Percentiles rank a stretch among this genome's conserved stretches.
These are phyloP conservation scores for Exobasidium cylindrosporum DNA, from an alignment of 1,284 basidiomycete species.

Conservation along the genomic window DNA sequence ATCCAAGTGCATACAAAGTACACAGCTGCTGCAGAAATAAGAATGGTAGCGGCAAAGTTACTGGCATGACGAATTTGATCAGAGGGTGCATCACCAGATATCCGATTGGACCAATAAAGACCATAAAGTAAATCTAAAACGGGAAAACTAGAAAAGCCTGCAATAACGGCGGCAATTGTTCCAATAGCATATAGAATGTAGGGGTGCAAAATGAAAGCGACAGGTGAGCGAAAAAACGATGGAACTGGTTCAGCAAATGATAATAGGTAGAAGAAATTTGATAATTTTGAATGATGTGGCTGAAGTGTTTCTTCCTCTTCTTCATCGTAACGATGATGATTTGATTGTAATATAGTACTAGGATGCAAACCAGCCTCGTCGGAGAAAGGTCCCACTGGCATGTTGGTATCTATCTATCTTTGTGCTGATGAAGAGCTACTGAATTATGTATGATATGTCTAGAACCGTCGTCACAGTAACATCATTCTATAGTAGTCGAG, in stretches of 20 bases:
- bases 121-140: slow-evolving; percentile 50
- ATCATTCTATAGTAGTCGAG: too few relatives aligned
- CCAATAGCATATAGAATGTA: slow-evolving; percentile 39
- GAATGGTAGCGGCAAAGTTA: slow-evolving; percentile 50
- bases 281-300: slow-evolving; percentile 15
- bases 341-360: neutral
- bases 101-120: slow-evolving; percentile 35
- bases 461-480: too few relatives aligned
- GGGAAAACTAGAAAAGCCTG: slow-evolving; percentile 34
- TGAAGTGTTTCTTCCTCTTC: slow-evolving; percentile 10
- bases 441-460: too few relatives aligned
- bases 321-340: neutral
- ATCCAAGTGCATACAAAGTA: slow-evolving; percentile 44
- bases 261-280: slow-evolving; percentile 41
- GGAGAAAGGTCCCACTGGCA: neutral
- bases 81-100: slow-evolving; percentile 27
- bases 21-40: slow-evolving; percentile 48
- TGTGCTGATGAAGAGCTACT: too few relatives aligned
- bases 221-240: slow-evolving; percentile 22
- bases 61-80: slow-evolving; percentile 29
- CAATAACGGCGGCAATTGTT: slow-evolving; percentile 30
- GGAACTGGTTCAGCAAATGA: slow-evolving; percentile 35
- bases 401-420: too few relatives aligned
- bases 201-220: slow-evolving; percentile 36
- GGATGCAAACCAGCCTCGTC: neutral